These are phyloP conservation scores for Monilinia aucupariae DNA, from an alignment of 2,329 filamentous ascomycete genomes.

Conservation along the genomic window DNA sequence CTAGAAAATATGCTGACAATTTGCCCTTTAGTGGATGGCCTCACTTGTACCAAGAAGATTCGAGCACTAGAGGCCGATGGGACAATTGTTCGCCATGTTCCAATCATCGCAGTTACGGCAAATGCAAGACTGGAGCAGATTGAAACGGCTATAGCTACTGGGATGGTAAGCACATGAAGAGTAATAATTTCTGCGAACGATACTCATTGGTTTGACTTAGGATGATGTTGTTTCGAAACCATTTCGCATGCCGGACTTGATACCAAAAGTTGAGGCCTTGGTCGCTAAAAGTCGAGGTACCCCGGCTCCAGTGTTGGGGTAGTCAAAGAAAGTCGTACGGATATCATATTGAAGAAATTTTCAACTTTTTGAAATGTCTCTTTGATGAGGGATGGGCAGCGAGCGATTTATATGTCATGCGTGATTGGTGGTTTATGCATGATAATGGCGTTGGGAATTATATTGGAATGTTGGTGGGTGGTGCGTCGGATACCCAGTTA, in stretches of 20 bases:
- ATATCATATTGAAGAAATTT: neutral
- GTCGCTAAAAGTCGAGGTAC: constrained; percentile 20
- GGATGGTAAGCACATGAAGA: constrained; percentile 52
- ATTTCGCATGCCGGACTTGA: constrained; percentile 66
- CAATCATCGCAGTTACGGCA: constrained; percentile 77
- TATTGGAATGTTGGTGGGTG: neutral
- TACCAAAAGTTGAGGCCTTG: constrained; percentile 58
- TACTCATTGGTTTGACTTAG: constrained; percentile 36
- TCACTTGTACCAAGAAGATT: constrained; percentile 65
- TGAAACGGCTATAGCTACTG: constrained; percentile 62
- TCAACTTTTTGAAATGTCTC: too few relatives aligned
- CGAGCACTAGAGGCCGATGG: constrained; percentile 60
- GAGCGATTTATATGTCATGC: neutral
- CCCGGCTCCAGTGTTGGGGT: neutral
- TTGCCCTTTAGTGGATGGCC: constrained; percentile 55
- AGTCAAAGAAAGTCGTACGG: neutral
- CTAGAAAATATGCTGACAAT: neutral
- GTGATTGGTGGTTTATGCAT: neutral
- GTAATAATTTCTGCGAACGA: neutral
- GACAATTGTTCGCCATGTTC: constrained; percentile 59
- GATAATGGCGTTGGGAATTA: neutral
- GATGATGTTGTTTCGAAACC: constrained; percentile 76
- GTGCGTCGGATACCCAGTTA: neutral
- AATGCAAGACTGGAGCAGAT: constrained; percentile 74
- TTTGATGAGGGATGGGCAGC: neutral